phyloP scores from a whole-genome alignment of 306 rosid genomes.

The Citrullus mucosospermus region DNA sequence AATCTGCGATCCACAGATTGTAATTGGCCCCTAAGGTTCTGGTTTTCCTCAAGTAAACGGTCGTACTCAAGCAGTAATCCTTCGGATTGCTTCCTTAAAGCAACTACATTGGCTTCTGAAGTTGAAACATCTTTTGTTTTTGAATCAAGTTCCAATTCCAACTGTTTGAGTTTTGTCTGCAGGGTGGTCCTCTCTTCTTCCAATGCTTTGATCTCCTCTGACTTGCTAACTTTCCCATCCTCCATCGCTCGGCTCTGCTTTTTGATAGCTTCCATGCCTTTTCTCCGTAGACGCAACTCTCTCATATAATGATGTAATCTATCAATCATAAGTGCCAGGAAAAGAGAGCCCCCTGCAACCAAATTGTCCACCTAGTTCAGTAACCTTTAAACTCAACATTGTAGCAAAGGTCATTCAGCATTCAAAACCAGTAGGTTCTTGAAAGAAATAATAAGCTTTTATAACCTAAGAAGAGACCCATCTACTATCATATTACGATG shows the following conservation, averaged over 20 bases:
- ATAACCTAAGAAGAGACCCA: background rate
- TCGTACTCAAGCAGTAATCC: slow-evolving; percentile 92
- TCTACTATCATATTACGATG: background rate
- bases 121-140: slow-evolving; percentile 40
- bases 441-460: background rate
- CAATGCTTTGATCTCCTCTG: slow-evolving; percentile 39
- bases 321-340: slow-evolving; percentile 78
- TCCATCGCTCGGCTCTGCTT: slow-evolving; percentile 53
- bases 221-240: slow-evolving; percentile 31
- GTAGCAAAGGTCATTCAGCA: background rate
- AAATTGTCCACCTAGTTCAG: slow-evolving; percentile 13
- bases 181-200: slow-evolving; percentile 40
- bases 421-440: background rate
- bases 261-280: slow-evolving; percentile 71
- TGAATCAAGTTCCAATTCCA: slow-evolving; percentile 51
- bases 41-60: slow-evolving; percentile 82
- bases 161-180: slow-evolving; percentile 29
- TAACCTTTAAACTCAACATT: background rate
- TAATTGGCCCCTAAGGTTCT: slow-evolving; percentile 49
- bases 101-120: slow-evolving; percentile 61
- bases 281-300: slow-evolving; percentile 73
- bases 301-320: slow-evolving; percentile 79
- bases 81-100: slow-evolving; percentile 87
- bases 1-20: slow-evolving; percentile 41
- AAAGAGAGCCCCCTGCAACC: slow-evolving; percentile 59